Conservation (phyloP, 345 rosid genomes). For the Citrus sp. region DNA sequence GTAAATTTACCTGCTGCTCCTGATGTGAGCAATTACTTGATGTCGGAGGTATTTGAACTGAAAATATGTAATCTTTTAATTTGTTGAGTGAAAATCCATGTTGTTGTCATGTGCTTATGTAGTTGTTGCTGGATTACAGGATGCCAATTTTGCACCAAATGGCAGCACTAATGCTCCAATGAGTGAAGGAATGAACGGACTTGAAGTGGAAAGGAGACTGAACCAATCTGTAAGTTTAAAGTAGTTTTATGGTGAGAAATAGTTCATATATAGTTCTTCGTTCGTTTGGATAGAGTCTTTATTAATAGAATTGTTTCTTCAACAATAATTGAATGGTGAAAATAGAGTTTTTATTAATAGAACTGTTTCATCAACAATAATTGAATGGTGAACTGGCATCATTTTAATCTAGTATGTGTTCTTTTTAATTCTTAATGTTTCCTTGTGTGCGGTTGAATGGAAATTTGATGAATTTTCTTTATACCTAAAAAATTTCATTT, state of each 20-base stretch:
- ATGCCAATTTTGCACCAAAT: conserved; percentile 66
- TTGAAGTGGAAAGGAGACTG: conserved; percentile 69
- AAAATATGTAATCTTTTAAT: conserved; percentile 7
- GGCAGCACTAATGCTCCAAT: conserved; percentile 53
- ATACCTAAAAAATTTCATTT: conserved; percentile 10
- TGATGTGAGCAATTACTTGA: conserved; percentile 91
- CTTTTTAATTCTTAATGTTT: neutral
- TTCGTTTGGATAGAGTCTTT: neutral
- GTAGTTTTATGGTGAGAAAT: neutral
- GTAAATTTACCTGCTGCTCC: conserved; percentile 75
- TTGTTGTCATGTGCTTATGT: conserved; percentile 8
- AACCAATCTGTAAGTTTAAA: conserved; percentile 49
- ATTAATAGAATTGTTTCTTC: neutral
- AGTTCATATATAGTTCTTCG: neutral
- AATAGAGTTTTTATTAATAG: neutral
- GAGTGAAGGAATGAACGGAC: conserved; percentile 76
- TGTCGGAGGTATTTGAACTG: conserved; percentile 67
- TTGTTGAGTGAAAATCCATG: neutral
- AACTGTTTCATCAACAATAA: neutral
- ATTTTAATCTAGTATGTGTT: too few species aligned
- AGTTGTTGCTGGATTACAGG: conserved; percentile 46
- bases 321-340: neutral
- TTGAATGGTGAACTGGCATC: neutral
- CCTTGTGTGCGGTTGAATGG: neutral
- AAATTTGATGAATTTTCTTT: neutral